phyloP scores from a whole-genome alignment of 306 rosid species.

The Comarum palustre region DNA sequence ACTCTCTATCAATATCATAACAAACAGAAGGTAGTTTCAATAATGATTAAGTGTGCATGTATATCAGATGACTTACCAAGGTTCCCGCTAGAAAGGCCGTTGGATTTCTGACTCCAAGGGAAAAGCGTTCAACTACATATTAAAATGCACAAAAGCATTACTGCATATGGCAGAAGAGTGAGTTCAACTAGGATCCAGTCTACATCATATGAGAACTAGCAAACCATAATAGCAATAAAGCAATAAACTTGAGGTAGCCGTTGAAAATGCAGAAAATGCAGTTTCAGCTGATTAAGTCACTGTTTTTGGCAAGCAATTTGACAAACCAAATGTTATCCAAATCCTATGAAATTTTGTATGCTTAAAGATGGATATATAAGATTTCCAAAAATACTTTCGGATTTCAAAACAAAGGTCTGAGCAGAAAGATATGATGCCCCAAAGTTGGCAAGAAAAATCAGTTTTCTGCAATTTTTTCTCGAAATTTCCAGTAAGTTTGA shows the following conservation, averaged over 20 bases:
- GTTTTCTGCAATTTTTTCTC: too few species aligned
- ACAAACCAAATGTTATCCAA: too few species aligned
- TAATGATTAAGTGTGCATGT: neutral
- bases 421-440: too few species aligned
- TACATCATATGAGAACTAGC: neutral
- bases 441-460: too few species aligned
- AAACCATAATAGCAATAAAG: neutral
- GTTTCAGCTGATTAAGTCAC: too few species aligned
- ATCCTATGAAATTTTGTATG: too few species aligned
- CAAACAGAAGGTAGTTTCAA: neutral
- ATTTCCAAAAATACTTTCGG: too few species aligned
- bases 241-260: neutral
- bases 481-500: too few species aligned
- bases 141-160: constrained; percentile 24
- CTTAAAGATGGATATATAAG: too few species aligned
- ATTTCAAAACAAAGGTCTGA: too few species aligned
- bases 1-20: neutral
- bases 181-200: neutral
- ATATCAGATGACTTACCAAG: constrained; percentile 40
- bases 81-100: constrained; percentile 65
- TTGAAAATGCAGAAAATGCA: too few species aligned
- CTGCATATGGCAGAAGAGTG: constrained; percentile 9
- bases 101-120: constrained; percentile 61
- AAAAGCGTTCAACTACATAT: constrained; percentile 60
- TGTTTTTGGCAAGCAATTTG: too few species aligned